Evolutionary conservation across 2,329 filamentous ascomycete species (phyloP), one percentile per base, ranked within the genome.

Genomic region (Microcyclospora tardicrescens): DNA sequence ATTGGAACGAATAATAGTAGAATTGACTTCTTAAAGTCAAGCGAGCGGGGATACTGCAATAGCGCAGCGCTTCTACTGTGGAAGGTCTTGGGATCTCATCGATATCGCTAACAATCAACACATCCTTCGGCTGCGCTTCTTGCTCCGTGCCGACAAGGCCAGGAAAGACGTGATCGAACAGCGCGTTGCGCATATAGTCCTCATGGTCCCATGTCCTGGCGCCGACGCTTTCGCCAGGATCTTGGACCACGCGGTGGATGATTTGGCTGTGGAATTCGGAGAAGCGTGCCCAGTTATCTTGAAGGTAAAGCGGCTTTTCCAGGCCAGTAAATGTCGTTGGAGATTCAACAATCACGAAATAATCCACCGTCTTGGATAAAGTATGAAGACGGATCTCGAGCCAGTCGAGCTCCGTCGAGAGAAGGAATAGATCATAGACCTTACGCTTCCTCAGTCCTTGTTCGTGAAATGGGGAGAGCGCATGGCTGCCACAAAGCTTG

Each of bases 371-470:
- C 30, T 69, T 56, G 40, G 71, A 69, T 12, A 77, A 66, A 2
- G 71, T 71, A 49, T 74, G 66, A 2, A 81, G 62, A 10, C 75
- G 71, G 35, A 81, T 72, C 54, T 81, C 76, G 32, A 81, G 64
- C 67, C 73, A 77, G 58, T 80, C 76, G 10, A 80, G 63, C 58
- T 80, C 77, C 2, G 65, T 70, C 47, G 75, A 77, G 48, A 79
- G 58, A 64, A 79, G 69, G 49, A 77, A 64, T 2, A 81, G 62
- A 52, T 81, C 77, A 54, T 75, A 77, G 27, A 77, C 61, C 51
- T 72, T 74, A 36, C 72, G 65, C 34, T 51, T 48, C 29, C 35
- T 40, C 11, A 31, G 30, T 6, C 28, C 32, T 10, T 13, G 11
- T n/a, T 16, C n/a, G 4, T 11, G 11, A 24, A 30, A 43, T 12